Base-by-base conservation (phyloP, 2,329 filamentous ascomycete species). In the Rhexocercosporidium sp. region DNA sequence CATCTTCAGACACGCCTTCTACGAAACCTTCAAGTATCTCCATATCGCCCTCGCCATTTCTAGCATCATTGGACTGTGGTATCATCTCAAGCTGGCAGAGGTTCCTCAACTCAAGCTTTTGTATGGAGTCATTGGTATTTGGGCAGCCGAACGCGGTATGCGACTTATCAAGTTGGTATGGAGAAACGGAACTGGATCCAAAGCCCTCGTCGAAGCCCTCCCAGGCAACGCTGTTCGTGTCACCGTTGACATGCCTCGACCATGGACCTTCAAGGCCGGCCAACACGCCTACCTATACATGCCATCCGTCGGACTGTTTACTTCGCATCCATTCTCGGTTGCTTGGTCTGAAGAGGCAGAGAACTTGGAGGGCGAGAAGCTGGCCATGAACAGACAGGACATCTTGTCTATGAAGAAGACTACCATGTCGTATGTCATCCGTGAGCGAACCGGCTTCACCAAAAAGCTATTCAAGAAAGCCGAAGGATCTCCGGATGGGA, bases 211-310 rank as follows among this genome's bases (percentile, higher is more conserved):
- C 11, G 91, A 94, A 78, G 90, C 91, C 12, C 85, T 94, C 11
- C 91, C 92, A 16, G 92, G 91, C 69, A 91, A 93, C 73, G 91
- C 92, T 8, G 84, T 88, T 73, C 88, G 91, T 59, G 84, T 95
- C 61, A 94, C 91, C 0, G 85, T 93, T 59, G 89, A 86, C 64
- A 86, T 94, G 82, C 88, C 91, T 11, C 88, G 91, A 53, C 90
- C 91, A n/a, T 94, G 92, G 91, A 85, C 81, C 47, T 92, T 92
- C 83, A 83, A 84, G 67, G 89, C 92, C 0, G 91, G 92, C 41
- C 91, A 94, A 78, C 92, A 95, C 77, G 89, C 91, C 41, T 95
- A 94, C 77, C 80, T 95, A 22, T 94, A 94, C 80, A 86, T 95
- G 80, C 92, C 92, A 8, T 82, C 84, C 5, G 82, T 94, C 74